Conservation (phyloP, 257 asterid genomes). For the Solanum piurae region DNA sequence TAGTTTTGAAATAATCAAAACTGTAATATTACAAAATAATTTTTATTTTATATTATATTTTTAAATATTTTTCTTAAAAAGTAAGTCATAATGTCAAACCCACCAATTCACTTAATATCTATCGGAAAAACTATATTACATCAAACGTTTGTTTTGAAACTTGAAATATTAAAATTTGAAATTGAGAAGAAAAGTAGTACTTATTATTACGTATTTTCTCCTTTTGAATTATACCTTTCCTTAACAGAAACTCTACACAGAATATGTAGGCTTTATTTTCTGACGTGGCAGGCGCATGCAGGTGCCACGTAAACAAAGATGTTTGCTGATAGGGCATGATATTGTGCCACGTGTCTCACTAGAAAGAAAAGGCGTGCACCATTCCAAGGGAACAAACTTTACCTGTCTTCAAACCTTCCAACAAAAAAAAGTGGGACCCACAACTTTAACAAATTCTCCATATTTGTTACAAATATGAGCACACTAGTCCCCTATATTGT, state of each 20-base stretch:
- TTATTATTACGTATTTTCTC: not conserved
- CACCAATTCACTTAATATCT: no score
- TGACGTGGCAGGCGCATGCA: conserved; percentile 19
- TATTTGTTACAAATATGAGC: not conserved
- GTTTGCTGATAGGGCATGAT: not conserved
- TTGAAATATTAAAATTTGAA: no score
- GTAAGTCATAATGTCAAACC: no score
- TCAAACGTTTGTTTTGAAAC: no score
- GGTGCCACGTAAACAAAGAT: conserved; percentile 1
- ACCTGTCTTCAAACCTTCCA: conserved; percentile 39
- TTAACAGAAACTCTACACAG: not conserved
- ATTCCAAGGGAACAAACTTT: conserved; percentile 8
- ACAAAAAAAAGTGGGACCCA: conserved; percentile 34
- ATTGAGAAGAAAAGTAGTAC: no score
- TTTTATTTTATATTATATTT: no score
- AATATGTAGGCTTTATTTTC: not conserved
- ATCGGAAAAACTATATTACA: no score
- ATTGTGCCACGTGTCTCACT: conserved; percentile 23
- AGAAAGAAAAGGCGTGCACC: conserved; percentile 6
- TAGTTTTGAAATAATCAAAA: no score
- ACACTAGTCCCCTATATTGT: not conserved
- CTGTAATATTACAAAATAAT: no score
- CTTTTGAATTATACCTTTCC: not conserved
- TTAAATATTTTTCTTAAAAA: no score
- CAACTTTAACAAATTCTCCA: conserved; percentile 4